Percentiles rank a stretch among this genome's conserved stretches.
These are phyloP conservation scores for Hippophae tibetana DNA, from an alignment of 306 rosid species.

Conservation along the genomic window DNA sequence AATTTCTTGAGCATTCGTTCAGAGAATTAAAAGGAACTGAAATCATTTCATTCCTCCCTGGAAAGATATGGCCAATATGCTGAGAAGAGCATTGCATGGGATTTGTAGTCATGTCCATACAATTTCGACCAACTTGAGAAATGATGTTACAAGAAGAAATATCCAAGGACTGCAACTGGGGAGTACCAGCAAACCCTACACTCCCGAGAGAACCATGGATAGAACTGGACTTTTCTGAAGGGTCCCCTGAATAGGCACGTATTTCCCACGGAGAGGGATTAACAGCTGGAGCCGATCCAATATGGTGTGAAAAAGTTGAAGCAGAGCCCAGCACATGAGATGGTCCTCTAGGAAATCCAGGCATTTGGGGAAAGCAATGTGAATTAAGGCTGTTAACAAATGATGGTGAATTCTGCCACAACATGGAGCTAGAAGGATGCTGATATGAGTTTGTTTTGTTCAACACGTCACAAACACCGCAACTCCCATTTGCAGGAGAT, in stretches of 20 bases:
- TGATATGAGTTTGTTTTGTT: slow-evolving; percentile 51
- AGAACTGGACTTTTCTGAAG: slow-evolving; percentile 52
- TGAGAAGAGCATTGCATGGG: slow-evolving; percentile 51
- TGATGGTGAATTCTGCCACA: slow-evolving; percentile 61
- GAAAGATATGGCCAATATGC: slow-evolving; percentile 49
- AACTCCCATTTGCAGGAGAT: slow-evolving; percentile 44
- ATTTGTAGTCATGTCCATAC: slow-evolving; percentile 42
- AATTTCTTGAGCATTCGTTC: slow-evolving; percentile 57
- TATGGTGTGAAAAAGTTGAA: slow-evolving; percentile 51
- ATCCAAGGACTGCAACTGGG: slow-evolving; percentile 53
- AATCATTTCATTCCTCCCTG: slow-evolving; percentile 53
- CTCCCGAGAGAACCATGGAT: slow-evolving; percentile 61
- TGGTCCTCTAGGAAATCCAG: slow-evolving; percentile 49
- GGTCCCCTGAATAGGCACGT: slow-evolving; percentile 34
- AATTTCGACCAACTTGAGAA: slow-evolving; percentile 56
- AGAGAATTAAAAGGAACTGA: slow-evolving; percentile 58
- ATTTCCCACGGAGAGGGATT: slow-evolving; percentile 72
- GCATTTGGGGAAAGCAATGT: slow-evolving; percentile 46
- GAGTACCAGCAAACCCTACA: slow-evolving; percentile 49
- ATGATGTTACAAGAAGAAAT: slow-evolving; percentile 42
- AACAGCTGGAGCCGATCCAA: slow-evolving; percentile 75
- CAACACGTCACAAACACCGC: slow-evolving; percentile 46
- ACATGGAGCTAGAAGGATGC: slow-evolving; percentile 49
- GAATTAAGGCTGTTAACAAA: slow-evolving; percentile 45
- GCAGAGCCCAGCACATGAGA: slow-evolving; percentile 47